Conservation (phyloP, 352 stramenopile genomes). For the Globisporangium nodosum region DNA sequence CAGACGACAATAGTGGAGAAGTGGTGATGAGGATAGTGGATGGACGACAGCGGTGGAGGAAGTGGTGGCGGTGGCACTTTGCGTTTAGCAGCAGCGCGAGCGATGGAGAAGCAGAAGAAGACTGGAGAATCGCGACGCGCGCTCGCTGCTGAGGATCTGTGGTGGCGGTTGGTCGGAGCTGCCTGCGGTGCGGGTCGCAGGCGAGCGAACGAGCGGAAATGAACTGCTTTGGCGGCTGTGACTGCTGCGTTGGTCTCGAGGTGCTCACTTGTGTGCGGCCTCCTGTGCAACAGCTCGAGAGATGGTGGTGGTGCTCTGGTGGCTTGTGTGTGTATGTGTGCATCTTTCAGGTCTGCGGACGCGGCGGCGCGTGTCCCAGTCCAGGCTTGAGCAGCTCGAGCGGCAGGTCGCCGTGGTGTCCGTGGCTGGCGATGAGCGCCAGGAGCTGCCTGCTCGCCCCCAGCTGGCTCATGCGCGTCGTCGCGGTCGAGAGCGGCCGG, state of each 20-base stretch:
- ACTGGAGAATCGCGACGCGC: neutral
- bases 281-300: no score
- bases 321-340: neutral
- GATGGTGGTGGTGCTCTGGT: no score
- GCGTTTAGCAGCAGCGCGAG: neutral
- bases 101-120: neutral
- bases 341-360: neutral
- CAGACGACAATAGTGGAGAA: neutral
- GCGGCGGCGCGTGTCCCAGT: neutral
- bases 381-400: slow-evolving; percentile 36
- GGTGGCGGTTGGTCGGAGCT: neutral
- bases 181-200: no score
- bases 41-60: neutral
- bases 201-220: neutral
- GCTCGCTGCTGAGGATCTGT: neutral
- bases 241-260: neutral
- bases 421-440: slow-evolving; percentile 2
- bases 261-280: no score
- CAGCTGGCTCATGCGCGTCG: neutral
- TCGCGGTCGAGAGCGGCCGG: slow-evolving; percentile 10
- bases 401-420: slow-evolving; percentile 11
- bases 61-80: neutral
- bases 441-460: neutral
- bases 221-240: neutral
- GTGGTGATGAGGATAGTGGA: neutral